Base-by-base conservation (phyloP, 345 rosid genomes). In the Luvunga scandens region DNA sequence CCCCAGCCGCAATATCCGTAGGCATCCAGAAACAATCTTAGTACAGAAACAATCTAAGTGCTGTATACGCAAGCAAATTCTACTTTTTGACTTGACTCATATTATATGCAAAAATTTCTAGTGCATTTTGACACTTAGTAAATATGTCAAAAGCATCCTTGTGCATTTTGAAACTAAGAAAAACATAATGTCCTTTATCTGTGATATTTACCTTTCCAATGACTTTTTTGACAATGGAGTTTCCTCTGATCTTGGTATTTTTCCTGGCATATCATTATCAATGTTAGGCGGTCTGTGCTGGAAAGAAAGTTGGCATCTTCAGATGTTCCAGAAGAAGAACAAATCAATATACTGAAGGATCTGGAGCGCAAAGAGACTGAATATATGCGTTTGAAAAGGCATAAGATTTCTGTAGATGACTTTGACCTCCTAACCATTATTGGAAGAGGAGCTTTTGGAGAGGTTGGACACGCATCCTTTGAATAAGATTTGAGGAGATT, bases 361-460 rank as follows among this genome's bases (percentile, higher is more conserved):
- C 88, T 93, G 78, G 94, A 93, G 82, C 86, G 92, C 65, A 91
- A 88, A 75, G 99, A 95, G 77, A 92, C 99, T 16, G 92, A 95
- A 77, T 93, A 88, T 81, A 93, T 94, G 79, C 85, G 96, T 53
- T 87, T 95, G 60, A 91, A 92, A 87, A 87, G 98, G 84, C 91
- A 92, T 86, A 88, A 91, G 79, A 88, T 93, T 67, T 91, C 92
- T 55, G 95, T 91, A 81, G 93, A 92, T 75, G 99, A 95, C 85
- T 93, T 95, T 69, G 91, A 90, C 71, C 92, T 91, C 80, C 86
- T 95, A 48, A 87, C 84, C 69, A 92, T 95, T 70, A 88, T 95
- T 12, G 99, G 99, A 31, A 89, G 97, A 86, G 98, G 98, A 2
- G 99, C 99, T 73, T 95, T 95, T 42, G 98, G 97, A 73, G 99